Conservation (phyloP, 2,329 filamentous ascomycete species). For the Scedosporium dehoogii region DNA sequence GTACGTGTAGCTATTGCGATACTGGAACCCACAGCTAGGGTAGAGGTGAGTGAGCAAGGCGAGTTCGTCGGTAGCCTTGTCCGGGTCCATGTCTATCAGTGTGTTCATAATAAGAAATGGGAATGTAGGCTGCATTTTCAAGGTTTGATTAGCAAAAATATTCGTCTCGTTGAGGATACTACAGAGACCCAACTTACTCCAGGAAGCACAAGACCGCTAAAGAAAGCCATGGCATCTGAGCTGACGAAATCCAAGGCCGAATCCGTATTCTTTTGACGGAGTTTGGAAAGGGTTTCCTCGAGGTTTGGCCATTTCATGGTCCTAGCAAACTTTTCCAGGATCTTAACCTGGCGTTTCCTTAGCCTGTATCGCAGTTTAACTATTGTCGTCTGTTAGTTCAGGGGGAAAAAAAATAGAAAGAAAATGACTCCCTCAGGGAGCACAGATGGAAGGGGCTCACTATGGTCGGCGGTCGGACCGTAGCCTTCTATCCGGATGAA, state of each 20-base stretch:
- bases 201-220: constrained; percentile 63
- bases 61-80: constrained; percentile 54
- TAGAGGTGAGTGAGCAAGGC: constrained; percentile 59
- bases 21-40: constrained; percentile 65
- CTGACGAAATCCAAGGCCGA: constrained; percentile 49
- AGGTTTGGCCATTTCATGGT: constrained; percentile 73
- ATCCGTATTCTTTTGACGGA: constrained; percentile 51
- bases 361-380: constrained; percentile 55
- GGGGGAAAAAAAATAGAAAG: no score
- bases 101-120: constrained; percentile 73
- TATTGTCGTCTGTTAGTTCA: constrained; percentile 4
- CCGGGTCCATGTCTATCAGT: constrained; percentile 64
- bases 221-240: constrained; percentile 68
- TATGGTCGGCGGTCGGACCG: constrained; percentile 40
- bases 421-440: no score
- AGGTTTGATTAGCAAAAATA: neutral
- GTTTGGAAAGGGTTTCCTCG: constrained; percentile 48
- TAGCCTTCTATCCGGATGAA: constrained; percentile 57
- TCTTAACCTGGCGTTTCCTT: constrained; percentile 58
- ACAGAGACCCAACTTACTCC: constrained; percentile 38
- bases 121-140: constrained; percentile 40
- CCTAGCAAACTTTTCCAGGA: constrained; percentile 57
- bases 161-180: neutral
- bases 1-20: constrained; percentile 64
- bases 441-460: constrained; percentile 20